Percentiles rank a stretch among this genome's conserved stretches.
phyloP scores from a whole-genome alignment of 495 filamentous ascomycete genomes.

The Cercophora samala region DNA sequence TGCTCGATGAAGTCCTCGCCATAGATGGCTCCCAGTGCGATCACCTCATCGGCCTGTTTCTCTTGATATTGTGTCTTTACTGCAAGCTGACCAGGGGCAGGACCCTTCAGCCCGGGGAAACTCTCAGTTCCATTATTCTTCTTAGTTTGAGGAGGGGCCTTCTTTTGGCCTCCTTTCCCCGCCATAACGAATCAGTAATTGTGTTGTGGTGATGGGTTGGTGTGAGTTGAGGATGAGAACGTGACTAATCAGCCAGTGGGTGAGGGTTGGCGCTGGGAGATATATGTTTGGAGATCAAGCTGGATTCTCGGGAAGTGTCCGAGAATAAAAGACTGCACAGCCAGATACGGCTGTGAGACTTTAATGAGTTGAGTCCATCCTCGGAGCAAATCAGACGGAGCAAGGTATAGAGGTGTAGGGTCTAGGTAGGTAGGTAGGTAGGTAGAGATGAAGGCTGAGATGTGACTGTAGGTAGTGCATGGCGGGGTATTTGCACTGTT shows the following conservation, averaged over 20 bases:
- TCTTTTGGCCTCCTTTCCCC: conserved; percentile 37
- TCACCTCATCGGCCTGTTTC: conserved; percentile 81
- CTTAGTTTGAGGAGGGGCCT: conserved; percentile 33
- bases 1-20: conserved; percentile 83
- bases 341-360: conserved; percentile 30
- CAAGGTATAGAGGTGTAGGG: no score
- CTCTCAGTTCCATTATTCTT: conserved; percentile 36
- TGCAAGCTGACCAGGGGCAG: conserved; percentile 33
- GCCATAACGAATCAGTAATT: conserved; percentile 37
- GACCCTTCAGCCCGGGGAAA: conserved; percentile 42
- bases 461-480: not conserved
- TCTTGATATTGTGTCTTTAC: conserved; percentile 69
- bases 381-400: not conserved
- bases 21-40: conserved; percentile 86
- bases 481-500: not conserved
- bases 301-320: not conserved
- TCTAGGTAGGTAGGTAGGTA: no score
- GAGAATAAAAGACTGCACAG: conserved; percentile 26
- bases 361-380: conserved; percentile 32
- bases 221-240: not conserved
- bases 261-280: not conserved
- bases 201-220: conserved; percentile 4
- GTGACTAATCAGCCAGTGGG: not conserved
- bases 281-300: not conserved
- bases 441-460: not conserved